Conservation (phyloP, 257 asterid species). For the Craterostigma plantagineum region DNA sequence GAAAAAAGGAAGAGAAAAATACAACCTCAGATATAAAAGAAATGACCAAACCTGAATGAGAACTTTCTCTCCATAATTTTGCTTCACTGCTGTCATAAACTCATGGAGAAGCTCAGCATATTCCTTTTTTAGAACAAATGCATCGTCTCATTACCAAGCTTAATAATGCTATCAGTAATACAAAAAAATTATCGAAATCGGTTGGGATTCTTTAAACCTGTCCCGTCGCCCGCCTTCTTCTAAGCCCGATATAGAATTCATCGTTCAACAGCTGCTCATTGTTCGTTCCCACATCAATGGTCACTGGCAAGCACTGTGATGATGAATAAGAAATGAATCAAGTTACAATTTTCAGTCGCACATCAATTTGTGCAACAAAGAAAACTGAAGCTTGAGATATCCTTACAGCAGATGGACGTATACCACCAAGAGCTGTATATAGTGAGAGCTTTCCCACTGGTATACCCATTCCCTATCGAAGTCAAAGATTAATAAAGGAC, state of each 20-base stretch:
- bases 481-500: conserved; percentile 9
- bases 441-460: conserved; percentile 96
- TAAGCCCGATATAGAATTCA: conserved; percentile 87
- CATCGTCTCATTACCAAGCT: background rate
- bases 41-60: conserved; percentile 69
- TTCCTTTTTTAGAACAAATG: conserved; percentile 32
- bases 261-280: conserved; percentile 61
- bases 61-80: conserved; percentile 84
- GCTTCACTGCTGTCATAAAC: conserved; percentile 84
- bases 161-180: background rate
- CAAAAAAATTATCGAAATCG: background rate
- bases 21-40: background rate
- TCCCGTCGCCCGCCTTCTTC: conserved; percentile 85
- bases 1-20: conserved; percentile 3
- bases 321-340: background rate
- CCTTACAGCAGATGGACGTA: conserved; percentile 91
- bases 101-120: conserved; percentile 72
- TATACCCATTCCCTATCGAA: conserved; percentile 90
- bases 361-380: background rate
- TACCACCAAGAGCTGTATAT: conserved; percentile 94
- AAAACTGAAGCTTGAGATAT: background rate
- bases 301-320: conserved; percentile 74
- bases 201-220: conserved; percentile 28
- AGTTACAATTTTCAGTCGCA: no score
- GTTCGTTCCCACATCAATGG: conserved; percentile 93